Conservation (phyloP, 2,329 filamentous ascomycete species). For the Tolypocladium ovalisporum region DNA sequence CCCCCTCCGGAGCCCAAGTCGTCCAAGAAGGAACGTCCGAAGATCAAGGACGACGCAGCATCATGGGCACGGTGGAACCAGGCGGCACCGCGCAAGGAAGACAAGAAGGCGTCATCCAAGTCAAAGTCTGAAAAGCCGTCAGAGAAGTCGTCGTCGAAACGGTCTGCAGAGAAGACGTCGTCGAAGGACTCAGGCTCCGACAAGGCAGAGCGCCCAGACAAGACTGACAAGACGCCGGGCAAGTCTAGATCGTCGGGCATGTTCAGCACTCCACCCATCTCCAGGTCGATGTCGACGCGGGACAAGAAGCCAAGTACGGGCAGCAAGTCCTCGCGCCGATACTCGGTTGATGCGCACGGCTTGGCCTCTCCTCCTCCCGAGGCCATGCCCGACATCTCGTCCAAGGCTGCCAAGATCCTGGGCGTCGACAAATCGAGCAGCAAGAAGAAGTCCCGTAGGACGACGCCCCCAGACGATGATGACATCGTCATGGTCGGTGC, state of each 20-base stretch:
- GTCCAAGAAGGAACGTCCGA: conserved; percentile 65
- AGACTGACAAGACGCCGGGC: conserved; percentile 33
- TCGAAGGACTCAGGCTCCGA: conserved; percentile 67
- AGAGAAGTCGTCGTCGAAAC: conserved; percentile 47
- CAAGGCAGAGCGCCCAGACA: conserved; percentile 43
- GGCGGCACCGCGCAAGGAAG: conserved; percentile 30
- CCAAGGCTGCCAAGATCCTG: conserved; percentile 71
- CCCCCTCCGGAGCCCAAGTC: conserved; percentile 46
- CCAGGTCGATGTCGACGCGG: conserved; percentile 58
- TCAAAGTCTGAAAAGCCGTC: conserved; percentile 53
- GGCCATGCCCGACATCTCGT: conserved; percentile 50
- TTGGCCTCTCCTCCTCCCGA: conserved; percentile 66
- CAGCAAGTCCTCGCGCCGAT: conserved; percentile 55
- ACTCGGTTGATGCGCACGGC: conserved; percentile 55
- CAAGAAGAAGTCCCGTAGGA: conserved; percentile 35
- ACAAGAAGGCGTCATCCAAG: conserved; percentile 46
- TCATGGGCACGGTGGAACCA: conserved; percentile 71
- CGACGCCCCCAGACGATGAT: conserved; percentile 29
- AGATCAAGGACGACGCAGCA: conserved; percentile 58
- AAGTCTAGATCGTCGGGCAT: conserved; percentile 49
- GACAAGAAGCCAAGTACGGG: conserved; percentile 47
- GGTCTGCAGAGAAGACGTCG: conserved; percentile 40
- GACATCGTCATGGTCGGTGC: conserved; percentile 38
- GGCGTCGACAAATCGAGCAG: conserved; percentile 38
- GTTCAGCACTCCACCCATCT: conserved; percentile 57